phyloP scores from a whole-genome alignment of 2,329 filamentous ascomycete genomes.

The Colletotrichum australisinense region DNA sequence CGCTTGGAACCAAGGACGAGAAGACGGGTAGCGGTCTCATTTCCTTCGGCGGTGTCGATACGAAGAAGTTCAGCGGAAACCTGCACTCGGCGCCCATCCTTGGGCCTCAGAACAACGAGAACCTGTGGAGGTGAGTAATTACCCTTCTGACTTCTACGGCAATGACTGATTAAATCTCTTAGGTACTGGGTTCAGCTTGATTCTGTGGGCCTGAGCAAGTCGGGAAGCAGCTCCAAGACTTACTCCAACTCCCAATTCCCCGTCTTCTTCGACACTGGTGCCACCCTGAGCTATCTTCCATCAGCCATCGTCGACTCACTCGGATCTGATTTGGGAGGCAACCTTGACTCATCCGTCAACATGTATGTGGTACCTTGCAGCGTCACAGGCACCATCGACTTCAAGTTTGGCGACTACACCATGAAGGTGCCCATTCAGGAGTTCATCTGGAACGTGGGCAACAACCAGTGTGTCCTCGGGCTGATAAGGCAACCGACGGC shows the following conservation, averaged over 20 bases:
- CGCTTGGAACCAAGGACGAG: conserved; percentile 45
- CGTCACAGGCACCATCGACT: conserved; percentile 56
- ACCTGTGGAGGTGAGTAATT: conserved; percentile 36
- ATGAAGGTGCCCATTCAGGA: conserved; percentile 58
- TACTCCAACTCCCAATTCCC: conserved; percentile 47
- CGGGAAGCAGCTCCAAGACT: conserved; percentile 40
- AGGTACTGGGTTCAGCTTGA: conserved; percentile 58
- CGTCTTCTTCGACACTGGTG: conserved; percentile 76
- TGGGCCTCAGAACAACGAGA: conserved; percentile 40
- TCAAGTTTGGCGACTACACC: conserved; percentile 56
- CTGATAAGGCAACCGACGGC: conserved; percentile 51
- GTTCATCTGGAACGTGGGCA: conserved; percentile 55
- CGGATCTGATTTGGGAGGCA: conserved; percentile 56
- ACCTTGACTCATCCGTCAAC: conserved; percentile 52
- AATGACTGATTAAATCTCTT: background rate
- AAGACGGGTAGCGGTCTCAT: conserved; percentile 42
- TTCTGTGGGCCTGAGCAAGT: conserved; percentile 47
- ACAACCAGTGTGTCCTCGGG: conserved; percentile 57
- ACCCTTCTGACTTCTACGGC: too few species aligned
- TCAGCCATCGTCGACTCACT: conserved; percentile 61
- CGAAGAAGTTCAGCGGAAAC: conserved; percentile 54
- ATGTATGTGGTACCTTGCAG: conserved; percentile 63
- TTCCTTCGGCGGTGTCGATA: conserved; percentile 61
- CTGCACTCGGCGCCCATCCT: conserved; percentile 44
- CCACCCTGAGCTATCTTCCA: conserved; percentile 75